Conservation (phyloP, 164 flowering plant genomes). For the Cinnamomum chago region DNA sequence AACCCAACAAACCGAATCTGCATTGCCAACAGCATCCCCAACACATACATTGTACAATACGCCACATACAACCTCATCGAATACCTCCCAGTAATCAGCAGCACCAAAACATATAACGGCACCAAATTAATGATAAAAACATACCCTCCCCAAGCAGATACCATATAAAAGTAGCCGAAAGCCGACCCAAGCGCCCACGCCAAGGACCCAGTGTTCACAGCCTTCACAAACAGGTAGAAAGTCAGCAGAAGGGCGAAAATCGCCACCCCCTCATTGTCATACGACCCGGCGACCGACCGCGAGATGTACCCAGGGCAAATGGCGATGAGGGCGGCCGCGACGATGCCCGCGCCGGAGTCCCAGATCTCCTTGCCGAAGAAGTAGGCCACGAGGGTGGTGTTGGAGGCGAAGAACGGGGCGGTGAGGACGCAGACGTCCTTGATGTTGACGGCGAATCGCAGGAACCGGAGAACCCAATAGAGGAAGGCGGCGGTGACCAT, state of each 20-base stretch:
- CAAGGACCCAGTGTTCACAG: conserved; percentile 86
- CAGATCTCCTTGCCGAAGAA: conserved; percentile 94
- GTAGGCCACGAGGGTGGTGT: conserved; percentile 89
- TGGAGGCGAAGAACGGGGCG: conserved; percentile 93
- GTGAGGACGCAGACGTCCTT: conserved; percentile 94
- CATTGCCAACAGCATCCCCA: conserved; percentile 98
- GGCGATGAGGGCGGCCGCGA: conserved; percentile 87
- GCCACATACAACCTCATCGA: conserved; percentile 94
- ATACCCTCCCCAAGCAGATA: conserved; percentile 99
- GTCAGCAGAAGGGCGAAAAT: conserved; percentile 86
- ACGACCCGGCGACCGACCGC: conserved; percentile 91
- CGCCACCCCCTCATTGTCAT: conserved; percentile 95
- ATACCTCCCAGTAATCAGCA: conserved; percentile 84
- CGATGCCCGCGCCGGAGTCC: conserved; percentile 93
- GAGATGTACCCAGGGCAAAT: conserved; percentile 97
- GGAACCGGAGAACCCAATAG: conserved; percentile 55
- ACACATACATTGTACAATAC: conserved; percentile 77
- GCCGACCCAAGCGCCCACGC: conserved; percentile 95
- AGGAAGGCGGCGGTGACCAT: conserved; percentile 91
- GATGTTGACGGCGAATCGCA: conserved; percentile 78
- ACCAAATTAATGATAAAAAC: conserved; percentile 90
- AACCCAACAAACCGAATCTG: conserved; percentile 99
- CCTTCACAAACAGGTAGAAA: conserved; percentile 86
- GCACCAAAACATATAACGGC: conserved; percentile 86
- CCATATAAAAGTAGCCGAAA: conserved; percentile 95